Percentiles rank a stretch among this genome's conserved stretches.
These are phyloP conservation scores for Botrytis elliptica DNA, from an alignment of 2,329 filamentous ascomycete species.

Conservation along the genomic window DNA sequence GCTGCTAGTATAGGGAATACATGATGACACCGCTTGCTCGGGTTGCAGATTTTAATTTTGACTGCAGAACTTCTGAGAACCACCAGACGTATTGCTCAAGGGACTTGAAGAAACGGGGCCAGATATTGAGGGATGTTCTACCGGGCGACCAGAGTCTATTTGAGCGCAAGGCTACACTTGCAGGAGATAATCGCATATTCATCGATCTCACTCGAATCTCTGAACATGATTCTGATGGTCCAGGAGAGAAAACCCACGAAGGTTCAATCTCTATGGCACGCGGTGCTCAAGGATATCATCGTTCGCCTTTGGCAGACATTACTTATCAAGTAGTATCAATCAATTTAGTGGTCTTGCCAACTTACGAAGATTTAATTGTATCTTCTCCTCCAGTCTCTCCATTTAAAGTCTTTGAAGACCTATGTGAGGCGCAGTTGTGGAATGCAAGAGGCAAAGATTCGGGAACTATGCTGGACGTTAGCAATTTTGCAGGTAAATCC, in stretches of 20 bases:
- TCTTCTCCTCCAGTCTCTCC: background rate
- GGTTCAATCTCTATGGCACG: background rate
- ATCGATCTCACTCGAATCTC: conserved; percentile 9
- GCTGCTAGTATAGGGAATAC: background rate
- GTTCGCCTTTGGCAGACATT: background rate
- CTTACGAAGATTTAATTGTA: background rate
- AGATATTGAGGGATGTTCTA: background rate
- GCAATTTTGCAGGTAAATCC: background rate
- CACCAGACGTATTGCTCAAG: background rate
- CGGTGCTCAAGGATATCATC: background rate
- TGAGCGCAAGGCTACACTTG: background rate
- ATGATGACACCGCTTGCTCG: background rate
- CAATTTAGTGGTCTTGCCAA: background rate
- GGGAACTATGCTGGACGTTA: background rate
- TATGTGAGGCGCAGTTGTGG: background rate
- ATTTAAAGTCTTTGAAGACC: background rate
- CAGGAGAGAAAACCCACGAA: background rate
- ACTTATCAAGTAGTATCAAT: background rate
- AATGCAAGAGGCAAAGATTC: background rate
- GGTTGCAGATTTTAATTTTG: background rate
- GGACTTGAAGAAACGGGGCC: background rate
- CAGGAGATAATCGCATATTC: background rate
- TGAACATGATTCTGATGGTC: background rate
- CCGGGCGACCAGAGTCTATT: background rate
- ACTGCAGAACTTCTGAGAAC: no score